These are phyloP conservation scores for Lenzites betulinus DNA, from an alignment of 768 basidiomycete genomes.

Conservation along the genomic window DNA sequence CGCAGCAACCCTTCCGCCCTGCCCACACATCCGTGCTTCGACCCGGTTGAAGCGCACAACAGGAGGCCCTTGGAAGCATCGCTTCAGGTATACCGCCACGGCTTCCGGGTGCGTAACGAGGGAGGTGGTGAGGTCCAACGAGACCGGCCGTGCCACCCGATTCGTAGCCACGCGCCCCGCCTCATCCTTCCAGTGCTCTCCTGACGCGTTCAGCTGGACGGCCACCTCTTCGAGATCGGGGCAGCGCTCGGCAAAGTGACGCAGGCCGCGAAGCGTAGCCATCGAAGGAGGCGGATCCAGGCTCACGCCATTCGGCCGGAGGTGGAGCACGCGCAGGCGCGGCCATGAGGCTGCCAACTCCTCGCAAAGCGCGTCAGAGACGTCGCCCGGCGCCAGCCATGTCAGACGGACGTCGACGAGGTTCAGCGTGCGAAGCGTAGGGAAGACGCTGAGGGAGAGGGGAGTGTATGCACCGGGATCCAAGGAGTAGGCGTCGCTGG, in stretches of 20 bases:
- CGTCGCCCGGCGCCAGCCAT: not conserved
- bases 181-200: not conserved
- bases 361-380: not conserved
- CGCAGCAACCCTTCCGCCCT: not conserved
- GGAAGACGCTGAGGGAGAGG: not conserved
- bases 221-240: not conserved
- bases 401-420: not conserved
- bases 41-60: not conserved
- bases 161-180: not conserved
- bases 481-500: not conserved
- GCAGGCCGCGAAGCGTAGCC: conserved; percentile 7
- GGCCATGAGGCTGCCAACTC: not conserved
- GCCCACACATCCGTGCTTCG: not conserved
- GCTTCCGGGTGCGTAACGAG: not conserved
- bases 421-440: not conserved
- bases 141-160: not conserved
- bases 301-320: not conserved
- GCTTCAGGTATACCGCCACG: not conserved
- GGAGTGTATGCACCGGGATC: not conserved
- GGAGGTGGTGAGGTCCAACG: not conserved
- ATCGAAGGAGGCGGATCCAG: not conserved
- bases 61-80: not conserved
- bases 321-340: not conserved
- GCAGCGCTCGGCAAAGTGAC: not conserved
- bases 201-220: not conserved